Conservation (phyloP, 2,329 filamentous ascomycete species). For the Domatiomyces globalis region DNA sequence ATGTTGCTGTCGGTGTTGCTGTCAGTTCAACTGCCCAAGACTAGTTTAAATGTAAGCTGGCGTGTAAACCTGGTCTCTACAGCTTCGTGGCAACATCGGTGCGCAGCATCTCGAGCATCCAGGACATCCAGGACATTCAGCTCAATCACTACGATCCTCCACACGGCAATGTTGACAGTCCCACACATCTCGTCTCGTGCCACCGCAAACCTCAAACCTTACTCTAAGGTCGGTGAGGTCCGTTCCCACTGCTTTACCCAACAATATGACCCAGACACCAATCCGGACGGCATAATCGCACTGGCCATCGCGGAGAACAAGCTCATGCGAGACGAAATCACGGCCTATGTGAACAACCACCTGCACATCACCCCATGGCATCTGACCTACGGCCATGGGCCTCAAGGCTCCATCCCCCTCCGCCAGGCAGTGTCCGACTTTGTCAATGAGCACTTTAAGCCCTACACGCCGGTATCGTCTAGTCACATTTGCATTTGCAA, state of each 20-base stretch:
- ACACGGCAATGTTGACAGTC: neutral
- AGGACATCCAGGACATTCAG: neutral
- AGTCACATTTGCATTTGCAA: constrained; percentile 23
- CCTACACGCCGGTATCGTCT: constrained; percentile 17
- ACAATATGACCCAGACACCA: constrained; percentile 9
- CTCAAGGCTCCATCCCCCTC: constrained; percentile 20
- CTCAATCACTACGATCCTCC: neutral
- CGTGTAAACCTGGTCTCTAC: neutral
- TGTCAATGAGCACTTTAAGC: constrained; percentile 22
- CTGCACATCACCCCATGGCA: constrained; percentile 9
- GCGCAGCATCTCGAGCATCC: neutral
- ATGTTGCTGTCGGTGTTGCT: neutral
- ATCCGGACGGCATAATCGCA: constrained; percentile 10
- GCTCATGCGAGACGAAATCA: constrained; percentile 12
- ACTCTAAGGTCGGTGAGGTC: constrained; percentile 8
- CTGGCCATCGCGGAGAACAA: constrained; percentile 14
- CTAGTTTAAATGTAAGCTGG: neutral
- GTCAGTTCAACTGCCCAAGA: neutral
- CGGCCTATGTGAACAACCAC: constrained; percentile 8
- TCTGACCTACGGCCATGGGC: constrained; percentile 27
- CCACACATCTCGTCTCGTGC: constrained; percentile 6
- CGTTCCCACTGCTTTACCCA: constrained; percentile 12
- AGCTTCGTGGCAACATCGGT: neutral
- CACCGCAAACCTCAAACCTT: constrained; percentile 4
- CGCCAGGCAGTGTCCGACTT: constrained; percentile 20